phyloP scores from a whole-genome alignment of 31 red algal species.

The Odonthalia washingtoniensis region DNA sequence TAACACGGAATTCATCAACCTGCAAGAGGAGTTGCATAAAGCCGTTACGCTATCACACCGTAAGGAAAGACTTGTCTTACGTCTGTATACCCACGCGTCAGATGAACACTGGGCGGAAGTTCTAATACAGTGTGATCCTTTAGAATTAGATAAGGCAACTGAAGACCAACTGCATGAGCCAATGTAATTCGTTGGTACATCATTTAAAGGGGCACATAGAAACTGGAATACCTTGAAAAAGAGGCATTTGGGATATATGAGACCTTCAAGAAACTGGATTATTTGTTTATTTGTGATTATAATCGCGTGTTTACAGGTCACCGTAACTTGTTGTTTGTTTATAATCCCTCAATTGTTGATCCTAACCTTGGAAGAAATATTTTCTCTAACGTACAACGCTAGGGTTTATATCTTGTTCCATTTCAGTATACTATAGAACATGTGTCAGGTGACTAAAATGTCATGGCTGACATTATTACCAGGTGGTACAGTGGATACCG shows the following conservation, averaged over 20 bases:
- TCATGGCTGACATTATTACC: slow-evolving; percentile 24
- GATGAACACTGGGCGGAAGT: too few species aligned
- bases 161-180: too few species aligned
- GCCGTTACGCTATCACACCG: too few species aligned
- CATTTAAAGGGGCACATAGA: slow-evolving; percentile 9
- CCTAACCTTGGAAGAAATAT: not conserved
- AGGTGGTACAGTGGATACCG: slow-evolving; percentile 23
- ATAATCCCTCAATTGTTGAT: not conserved
- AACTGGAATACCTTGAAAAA: slow-evolving; percentile 36
- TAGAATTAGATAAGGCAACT: too few species aligned
- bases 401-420: slow-evolving; percentile 13
- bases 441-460: not conserved
- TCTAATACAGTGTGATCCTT: too few species aligned
- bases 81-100: too few species aligned
- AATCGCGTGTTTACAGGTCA: slow-evolving; percentile 40
- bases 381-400: slow-evolving; percentile 19
- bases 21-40: too few species aligned
- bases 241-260: slow-evolving; percentile 6
- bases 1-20: too few species aligned
- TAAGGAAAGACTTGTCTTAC: too few species aligned
- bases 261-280: slow-evolving; percentile 15
- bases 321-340: slow-evolving; percentile 37
- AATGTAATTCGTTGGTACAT: too few species aligned
- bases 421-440: slow-evolving; percentile 29
- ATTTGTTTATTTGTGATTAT: not conserved